Evolutionary conservation across 139 green algal species (phyloP), one percentile per base, ranked within the genome.

Genomic region (Pycnococcus provasolii): DNA sequence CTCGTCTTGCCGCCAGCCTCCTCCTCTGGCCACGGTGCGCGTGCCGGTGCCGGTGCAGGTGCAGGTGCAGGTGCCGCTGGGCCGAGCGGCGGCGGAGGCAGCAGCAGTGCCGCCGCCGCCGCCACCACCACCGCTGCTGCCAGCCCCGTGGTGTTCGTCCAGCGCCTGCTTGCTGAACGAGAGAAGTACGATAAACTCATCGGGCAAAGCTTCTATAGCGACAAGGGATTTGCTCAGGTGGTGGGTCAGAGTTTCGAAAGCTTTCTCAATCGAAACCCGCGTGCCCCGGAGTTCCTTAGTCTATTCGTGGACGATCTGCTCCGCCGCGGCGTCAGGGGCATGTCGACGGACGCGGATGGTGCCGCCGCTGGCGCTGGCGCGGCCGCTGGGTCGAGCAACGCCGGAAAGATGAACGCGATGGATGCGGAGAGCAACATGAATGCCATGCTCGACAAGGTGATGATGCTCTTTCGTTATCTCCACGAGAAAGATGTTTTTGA

Each of bases 401-500:
- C 26, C 26, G 26, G 26, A 26, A 26, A 26, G 26, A 26, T 26
- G 26, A 26, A 26, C 26, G 26, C 26, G 26, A 26, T 55, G 50
- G 50, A 55, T 55, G 50, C 50, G 26, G 26, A 26, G 26, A 26
- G 26, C 26, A 26, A 26, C 26, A 26, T 91, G 48, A 93, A 99
- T 74, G 73, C 65, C 1, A 77, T 88, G 48, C 79, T 98, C 71
- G 91, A 99, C 80, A 90, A 90, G 70, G 87, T 88, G 47, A 70
- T 76, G 26, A 44, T 53, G 4, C 41, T 74, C 3, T 68, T 80
- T 45, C 57, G 84, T 57, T 90, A 86, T 73, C 74, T 89, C 6
- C 85, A 94, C 65, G 93, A 99, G 78, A 99, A 99, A 81, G 92
- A 99, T 70, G 79, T 97, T 42, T 99, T 99, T 82, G 92, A 98